A percentile compares a stretch with the other conserved stretches of the same genome.
Conservation (phyloP, 75 land plant genomes). For the Chamaecyparis obtusa region DNA sequence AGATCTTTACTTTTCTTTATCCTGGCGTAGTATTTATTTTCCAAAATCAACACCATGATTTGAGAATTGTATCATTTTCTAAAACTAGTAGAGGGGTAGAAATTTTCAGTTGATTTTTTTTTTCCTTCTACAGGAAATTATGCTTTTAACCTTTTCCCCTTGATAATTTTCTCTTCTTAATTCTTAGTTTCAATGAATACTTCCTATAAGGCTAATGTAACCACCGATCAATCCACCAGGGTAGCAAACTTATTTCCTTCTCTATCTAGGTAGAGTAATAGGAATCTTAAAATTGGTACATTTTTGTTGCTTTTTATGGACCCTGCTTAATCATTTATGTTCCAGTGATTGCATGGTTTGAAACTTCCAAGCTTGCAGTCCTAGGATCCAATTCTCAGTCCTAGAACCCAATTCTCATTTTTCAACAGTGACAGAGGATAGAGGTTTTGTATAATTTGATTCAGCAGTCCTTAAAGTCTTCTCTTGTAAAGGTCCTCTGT, state of each 20-base stretch:
- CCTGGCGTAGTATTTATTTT: not conserved
- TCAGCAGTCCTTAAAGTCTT: not conserved
- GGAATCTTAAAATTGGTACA: not conserved
- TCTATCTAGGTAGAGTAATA: not conserved
- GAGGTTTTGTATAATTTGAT: not conserved
- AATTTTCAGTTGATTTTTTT: no score
- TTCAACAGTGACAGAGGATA: not conserved
- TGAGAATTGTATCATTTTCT: not conserved
- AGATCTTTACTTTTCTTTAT: not conserved
- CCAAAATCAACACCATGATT: not conserved
- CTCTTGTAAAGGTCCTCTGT: not conserved
- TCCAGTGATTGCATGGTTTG: not conserved
- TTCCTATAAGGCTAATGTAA: not conserved
- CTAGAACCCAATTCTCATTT: not conserved
- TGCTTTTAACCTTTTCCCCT: not conserved
- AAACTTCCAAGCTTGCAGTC: not conserved
- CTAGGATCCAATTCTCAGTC: not conserved
- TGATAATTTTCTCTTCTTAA: not conserved
- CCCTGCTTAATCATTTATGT: not conserved
- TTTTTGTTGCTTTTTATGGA: not conserved
- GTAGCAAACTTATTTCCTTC: not conserved
- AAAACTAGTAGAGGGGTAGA: no score
- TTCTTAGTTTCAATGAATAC: not conserved
- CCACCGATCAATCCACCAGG: not conserved
- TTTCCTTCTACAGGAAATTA: not conserved